Evolutionary conservation across 805 yeast species (phyloP).

Genomic region (Barnettozyma wickerhamii): DNA sequence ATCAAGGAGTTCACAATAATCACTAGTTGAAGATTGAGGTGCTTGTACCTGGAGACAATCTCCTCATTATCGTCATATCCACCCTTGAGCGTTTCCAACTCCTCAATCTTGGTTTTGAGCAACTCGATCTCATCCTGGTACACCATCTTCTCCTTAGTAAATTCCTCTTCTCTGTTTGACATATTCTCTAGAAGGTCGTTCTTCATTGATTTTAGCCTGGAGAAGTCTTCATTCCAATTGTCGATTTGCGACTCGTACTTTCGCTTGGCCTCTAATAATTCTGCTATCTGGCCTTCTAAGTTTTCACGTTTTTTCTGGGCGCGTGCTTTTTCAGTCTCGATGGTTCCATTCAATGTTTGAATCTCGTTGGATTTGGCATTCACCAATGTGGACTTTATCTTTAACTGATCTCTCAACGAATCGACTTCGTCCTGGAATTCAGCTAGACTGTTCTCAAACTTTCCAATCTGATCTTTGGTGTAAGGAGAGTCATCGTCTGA

Average conservation of each 20-base stretch:
- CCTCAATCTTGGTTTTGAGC: slow-evolving; percentile 40
- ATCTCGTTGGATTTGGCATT: slow-evolving; percentile 1
- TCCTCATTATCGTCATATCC: slow-evolving; percentile 24
- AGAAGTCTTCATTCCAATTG: slow-evolving; percentile 23
- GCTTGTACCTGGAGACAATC: slow-evolving; percentile 8
- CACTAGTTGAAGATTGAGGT: slow-evolving; percentile 30
- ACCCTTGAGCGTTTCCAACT: slow-evolving; percentile 45
- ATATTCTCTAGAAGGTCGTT: slow-evolving; percentile 63
- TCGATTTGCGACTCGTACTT: slow-evolving; percentile 15
- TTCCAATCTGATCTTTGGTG: not conserved
- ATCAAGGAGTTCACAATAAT: slow-evolving; percentile 27
- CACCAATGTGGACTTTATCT: not conserved
- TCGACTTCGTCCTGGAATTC: slow-evolving; percentile 7
- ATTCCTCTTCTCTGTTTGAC: slow-evolving; percentile 60
- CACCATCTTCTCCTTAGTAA: slow-evolving; percentile 45
- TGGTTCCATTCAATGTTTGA: not conserved
- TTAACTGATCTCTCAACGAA: not conserved
- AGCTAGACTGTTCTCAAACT: slow-evolving; percentile 4
- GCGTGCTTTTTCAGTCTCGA: not conserved
- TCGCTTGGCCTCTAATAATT: slow-evolving; percentile 1
- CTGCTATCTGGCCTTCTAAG: slow-evolving; percentile 5
- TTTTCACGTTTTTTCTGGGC: too few species aligned
- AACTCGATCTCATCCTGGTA: slow-evolving; percentile 47
- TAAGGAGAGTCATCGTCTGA: slow-evolving; percentile 4
- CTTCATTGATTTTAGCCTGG: slow-evolving; percentile 38